Conservation (phyloP, 2,329 filamentous ascomycete species). For the Aspergillus proliferans region DNA sequence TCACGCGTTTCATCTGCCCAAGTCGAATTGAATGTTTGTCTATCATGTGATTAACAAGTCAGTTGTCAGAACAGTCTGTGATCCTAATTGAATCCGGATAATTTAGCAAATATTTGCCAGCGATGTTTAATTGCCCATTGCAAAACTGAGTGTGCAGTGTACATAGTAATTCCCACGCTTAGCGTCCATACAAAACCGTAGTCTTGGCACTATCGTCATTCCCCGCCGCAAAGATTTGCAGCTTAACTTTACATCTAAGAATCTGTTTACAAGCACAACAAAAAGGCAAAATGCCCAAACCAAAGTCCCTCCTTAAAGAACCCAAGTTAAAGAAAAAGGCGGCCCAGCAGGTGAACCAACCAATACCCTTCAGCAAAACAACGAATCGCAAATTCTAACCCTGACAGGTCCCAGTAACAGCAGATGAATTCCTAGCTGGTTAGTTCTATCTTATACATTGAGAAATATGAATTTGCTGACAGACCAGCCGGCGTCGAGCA, state of each 20-base stretch:
- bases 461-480: too few relatives aligned
- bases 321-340: constrained; percentile 40
- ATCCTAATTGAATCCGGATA: too few relatives aligned
- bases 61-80: too few relatives aligned
- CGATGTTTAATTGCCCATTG: too few relatives aligned
- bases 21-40: too few relatives aligned
- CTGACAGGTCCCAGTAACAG: constrained; percentile 49
- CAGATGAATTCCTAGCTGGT: constrained; percentile 63
- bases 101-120: too few relatives aligned
- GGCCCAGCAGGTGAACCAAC: constrained; percentile 29
- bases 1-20: too few relatives aligned
- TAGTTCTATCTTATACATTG: constrained; percentile 9
- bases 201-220: neutral
- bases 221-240: neutral
- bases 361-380: too few relatives aligned
- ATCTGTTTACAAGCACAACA: neutral
- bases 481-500: constrained; percentile 55
- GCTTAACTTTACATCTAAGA: neutral
- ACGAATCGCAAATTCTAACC: neutral
- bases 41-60: too few relatives aligned
- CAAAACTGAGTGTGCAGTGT: neutral
- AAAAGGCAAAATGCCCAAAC: constrained; percentile 31
- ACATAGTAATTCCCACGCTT: neutral
- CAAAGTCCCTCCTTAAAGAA: constrained; percentile 35
- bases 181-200: neutral